Evolutionary conservation across 306 rosid genomes (phyloP).

Genomic region (Cucurbita moschata): DNA sequence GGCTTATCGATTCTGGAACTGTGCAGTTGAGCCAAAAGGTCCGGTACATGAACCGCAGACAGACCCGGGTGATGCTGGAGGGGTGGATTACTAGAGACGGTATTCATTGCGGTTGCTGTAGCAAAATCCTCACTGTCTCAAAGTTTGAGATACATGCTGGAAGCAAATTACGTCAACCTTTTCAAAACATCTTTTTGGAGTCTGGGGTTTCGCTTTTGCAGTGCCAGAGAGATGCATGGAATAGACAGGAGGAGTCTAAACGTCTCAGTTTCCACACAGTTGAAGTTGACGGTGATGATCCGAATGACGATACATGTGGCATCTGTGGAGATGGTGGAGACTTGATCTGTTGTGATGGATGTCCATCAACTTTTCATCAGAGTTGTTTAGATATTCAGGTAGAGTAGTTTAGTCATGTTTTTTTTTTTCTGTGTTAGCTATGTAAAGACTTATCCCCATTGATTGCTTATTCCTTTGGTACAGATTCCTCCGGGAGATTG

Average conservation of each 20-base stretch:
- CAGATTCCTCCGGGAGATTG: constrained; percentile 94
- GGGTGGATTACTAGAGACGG: constrained; percentile 97
- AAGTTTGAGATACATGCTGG: constrained; percentile 97
- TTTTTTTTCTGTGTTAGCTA: background rate
- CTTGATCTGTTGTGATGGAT: constrained; percentile 88
- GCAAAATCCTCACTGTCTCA: constrained; percentile 80
- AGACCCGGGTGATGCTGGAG: constrained; percentile 64
- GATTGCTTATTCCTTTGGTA: background rate
- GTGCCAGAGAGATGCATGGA: constrained; percentile 88
- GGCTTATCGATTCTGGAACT: constrained; percentile 73
- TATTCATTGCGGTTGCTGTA: constrained; percentile 89
- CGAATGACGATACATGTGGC: constrained; percentile 92
- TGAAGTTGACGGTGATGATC: constrained; percentile 71
- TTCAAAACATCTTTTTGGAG: constrained; percentile 78
- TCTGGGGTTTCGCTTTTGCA: constrained; percentile 89
- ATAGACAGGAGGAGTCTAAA: constrained; percentile 47
- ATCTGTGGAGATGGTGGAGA: constrained; percentile 96
- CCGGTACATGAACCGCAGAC: constrained; percentile 65
- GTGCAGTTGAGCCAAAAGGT: constrained; percentile 83
- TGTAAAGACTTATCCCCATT: background rate
- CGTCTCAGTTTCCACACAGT: constrained; percentile 52
- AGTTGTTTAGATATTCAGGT: constrained; percentile 68
- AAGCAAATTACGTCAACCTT: constrained; percentile 79
- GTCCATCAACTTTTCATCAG: constrained; percentile 94
- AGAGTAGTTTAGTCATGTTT: background rate